phyloP scores from a whole-genome alignment of 1,284 basidiomycete genomes.

The Vanrija sp. region DNA sequence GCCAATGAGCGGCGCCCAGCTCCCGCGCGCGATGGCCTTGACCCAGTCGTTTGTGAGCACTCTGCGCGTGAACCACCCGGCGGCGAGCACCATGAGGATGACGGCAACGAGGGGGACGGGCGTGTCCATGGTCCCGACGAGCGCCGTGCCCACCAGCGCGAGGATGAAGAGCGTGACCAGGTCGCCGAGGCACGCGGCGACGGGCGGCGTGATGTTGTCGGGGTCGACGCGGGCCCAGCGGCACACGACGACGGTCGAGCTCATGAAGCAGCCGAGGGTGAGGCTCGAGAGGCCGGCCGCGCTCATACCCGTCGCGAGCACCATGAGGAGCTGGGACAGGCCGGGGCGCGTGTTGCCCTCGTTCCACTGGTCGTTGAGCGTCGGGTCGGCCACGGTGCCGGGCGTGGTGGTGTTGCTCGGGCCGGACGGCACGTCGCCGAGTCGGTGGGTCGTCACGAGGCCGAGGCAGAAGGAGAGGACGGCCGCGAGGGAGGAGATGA shows the following conservation, averaged over 20 bases:
- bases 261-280: constrained; percentile 90
- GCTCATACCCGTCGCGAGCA: constrained; percentile 83
- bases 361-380: constrained; percentile 25
- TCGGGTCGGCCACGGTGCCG: constrained; percentile 11
- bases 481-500: constrained; percentile 83
- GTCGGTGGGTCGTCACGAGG: constrained; percentile 56
- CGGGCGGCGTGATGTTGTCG: constrained; percentile 94
- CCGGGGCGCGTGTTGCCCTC: constrained; percentile 50
- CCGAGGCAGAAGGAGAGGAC: constrained; percentile 73
- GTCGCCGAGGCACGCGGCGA: constrained; percentile 89
- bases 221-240: constrained; percentile 70
- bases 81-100: constrained; percentile 57
- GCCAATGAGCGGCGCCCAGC: constrained; percentile 77
- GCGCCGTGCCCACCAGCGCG: constrained; percentile 57
- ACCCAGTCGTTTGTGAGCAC: constrained; percentile 53
- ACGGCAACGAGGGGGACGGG: constrained; percentile 60
- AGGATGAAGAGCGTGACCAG: constrained; percentile 80
- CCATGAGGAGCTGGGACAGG: constrained; percentile 62
- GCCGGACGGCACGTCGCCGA: constrained; percentile 31
- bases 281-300: constrained; percentile 75
- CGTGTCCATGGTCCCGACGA: constrained; percentile 64
- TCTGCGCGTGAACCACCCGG: constrained; percentile 51
- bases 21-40: constrained; percentile 63
- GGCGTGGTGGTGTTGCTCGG: neutral
- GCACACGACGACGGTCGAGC: constrained; percentile 73